These are phyloP conservation scores for Aureobasidium lini DNA, from an alignment of 2,329 filamentous ascomycete genomes.

Conservation along the genomic window DNA sequence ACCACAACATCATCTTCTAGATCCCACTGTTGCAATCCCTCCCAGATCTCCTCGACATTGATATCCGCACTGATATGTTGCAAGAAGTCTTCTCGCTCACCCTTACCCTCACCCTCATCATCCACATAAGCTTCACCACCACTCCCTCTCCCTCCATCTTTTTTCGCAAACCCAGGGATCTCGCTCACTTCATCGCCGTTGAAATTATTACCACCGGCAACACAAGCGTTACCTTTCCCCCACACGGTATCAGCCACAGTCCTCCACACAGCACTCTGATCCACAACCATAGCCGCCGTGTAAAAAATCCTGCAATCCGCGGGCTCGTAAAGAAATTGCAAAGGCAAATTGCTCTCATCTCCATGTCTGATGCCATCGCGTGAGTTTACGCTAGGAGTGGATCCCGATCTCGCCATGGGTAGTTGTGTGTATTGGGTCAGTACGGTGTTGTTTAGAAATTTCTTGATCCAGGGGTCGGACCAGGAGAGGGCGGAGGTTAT, in stretches of 20 bases:
- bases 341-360: slow-evolving; percentile 33
- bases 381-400: slow-evolving; percentile 22
- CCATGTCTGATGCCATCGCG: slow-evolving; percentile 27
- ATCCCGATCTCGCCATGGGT: slow-evolving; percentile 18
- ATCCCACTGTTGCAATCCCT: background rate
- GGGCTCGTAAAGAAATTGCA: slow-evolving; percentile 44
- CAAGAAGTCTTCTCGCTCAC: background rate
- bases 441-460: slow-evolving; percentile 20
- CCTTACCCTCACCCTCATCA: background rate
- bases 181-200: background rate
- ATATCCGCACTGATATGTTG: slow-evolving; percentile 19
- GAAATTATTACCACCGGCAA: slow-evolving; percentile 22
- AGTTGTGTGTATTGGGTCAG: slow-evolving; percentile 24
- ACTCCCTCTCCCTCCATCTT: too few species aligned
- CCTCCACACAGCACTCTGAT: slow-evolving; percentile 43
- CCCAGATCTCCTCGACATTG: slow-evolving; percentile 12
- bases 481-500: slow-evolving; percentile 20
- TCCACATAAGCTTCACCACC: background rate
- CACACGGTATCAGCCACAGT: slow-evolving; percentile 28
- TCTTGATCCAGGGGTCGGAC: background rate
- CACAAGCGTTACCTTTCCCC: slow-evolving; percentile 24
- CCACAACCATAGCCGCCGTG: slow-evolving; percentile 41
- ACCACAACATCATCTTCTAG: too few species aligned
- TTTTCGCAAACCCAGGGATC: background rate
- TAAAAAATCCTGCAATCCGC: slow-evolving; percentile 48